Base-by-base conservation (phyloP, 78 protist genomes). In the Corallochytrium limacisporum region DNA sequence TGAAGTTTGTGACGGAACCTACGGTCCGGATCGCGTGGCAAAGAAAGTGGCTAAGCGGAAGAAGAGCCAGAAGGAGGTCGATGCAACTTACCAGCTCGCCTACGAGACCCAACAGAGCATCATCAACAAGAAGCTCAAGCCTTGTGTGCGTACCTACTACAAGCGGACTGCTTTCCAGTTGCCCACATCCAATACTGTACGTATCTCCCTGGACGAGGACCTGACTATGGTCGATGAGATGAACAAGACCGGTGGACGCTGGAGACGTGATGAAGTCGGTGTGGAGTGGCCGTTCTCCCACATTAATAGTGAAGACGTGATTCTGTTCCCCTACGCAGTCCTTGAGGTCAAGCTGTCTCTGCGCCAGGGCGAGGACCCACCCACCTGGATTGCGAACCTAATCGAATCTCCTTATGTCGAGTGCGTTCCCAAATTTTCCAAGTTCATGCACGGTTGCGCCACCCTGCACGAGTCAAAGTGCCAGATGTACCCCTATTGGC, bases 121-220 rank as follows among this genome's bases (percentile, higher is more conserved):
- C 24, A 16, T 0, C 47, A 20, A 6, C 13, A 24, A 40, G 40
- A 1, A 29, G 54, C 65, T 73, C 46, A 7, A n/a, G 65, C 79
- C 79, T 20, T 18, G 36, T 39, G 43, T 73, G 26, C 79, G 79
- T 40, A 73, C 72, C 37, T 42, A 22, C 26, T 73, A 63, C 65
- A 50, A 22, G 43, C 62, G 79, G 28, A 62, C 79, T 2, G 79
- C 79, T 56, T 73, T 73, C 60, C 79, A 73, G 59, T 65, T 10
- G 20, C 63, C 63, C 42, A 33, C 12, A 1, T 57, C 63, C 12
- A 33, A 57, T 10, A 39, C 20, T n/a, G 63, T 57, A 20, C 32
- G 57, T 51, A 33, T 56, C 22, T 67, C 75, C 22, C 36, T 75
- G 46, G 81, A 75, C 69, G 67, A 74, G 39, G 60, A 75, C 28